Base-by-base conservation (phyloP, 2,329 filamentous ascomycete genomes). In the Didymella lethalis region DNA sequence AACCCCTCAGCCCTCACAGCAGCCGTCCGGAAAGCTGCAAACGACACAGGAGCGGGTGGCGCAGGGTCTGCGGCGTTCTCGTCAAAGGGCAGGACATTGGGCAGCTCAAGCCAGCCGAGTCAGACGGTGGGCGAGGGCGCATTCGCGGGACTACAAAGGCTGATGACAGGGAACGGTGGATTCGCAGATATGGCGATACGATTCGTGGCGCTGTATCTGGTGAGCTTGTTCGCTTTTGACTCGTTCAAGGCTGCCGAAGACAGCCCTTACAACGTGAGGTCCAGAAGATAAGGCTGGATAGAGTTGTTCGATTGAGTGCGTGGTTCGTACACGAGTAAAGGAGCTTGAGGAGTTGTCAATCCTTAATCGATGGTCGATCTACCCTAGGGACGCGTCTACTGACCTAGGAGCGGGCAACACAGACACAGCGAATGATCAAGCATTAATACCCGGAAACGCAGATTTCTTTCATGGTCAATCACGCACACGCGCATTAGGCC, bases 1-100 rank as follows among this genome's bases (percentile, higher is more conserved):
- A 82, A 83, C 62, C 77, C 80, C n/a, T 75, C 79, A 23, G 79
- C 79, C 34, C 79, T 83, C 18, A 80, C 79, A 54, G 77, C 77
- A 47, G 80, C 80, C 29, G 78, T 83, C 11, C 74, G 78, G 62
- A 80, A 79, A 63, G 80, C 80, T 51, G 76, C 76, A 16, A 74
- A 71, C 36, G 79, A 81, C 60, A 64, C 73, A 5, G 72, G 74
- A 0, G 72, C 73, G 46, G 70, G 78, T 1, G 78, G 72, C 7
- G 72, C 73, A 20, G 63, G 64, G n/a, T 67, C 54, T 50, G 63
- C 64, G 49, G 68, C 68, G 0, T 83, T 83, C 66, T 65, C 74
- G 25, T 76, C 78, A 1, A 78, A 77, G 61, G 81, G 81, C 3
- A 74, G 80, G 56, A 81, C 78, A 5, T 67, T 83, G 7, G 79